Evolutionary conservation across 352 stramenopile species (phyloP).

Genomic region (Albugo laibachii): DNA sequence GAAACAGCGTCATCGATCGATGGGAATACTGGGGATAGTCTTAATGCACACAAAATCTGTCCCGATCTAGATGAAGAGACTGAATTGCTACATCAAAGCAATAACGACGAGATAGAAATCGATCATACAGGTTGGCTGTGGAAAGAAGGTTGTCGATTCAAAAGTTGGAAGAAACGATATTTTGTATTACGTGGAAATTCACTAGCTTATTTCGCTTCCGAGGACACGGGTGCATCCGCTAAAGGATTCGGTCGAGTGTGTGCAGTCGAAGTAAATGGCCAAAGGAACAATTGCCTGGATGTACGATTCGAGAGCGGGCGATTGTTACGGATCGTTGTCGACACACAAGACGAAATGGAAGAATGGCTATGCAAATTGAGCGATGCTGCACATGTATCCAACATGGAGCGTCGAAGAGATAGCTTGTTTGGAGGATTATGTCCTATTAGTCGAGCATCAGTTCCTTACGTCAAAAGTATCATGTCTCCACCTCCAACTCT

Average conservation of each 20-base stretch:
- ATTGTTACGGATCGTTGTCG: constrained; percentile 44
- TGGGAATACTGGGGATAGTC: background rate
- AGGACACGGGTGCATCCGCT: constrained; percentile 31
- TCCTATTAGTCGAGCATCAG: too few species aligned
- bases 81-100: too few species aligned
- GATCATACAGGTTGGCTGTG: constrained; percentile 52
- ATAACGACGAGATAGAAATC: constrained; percentile 5
- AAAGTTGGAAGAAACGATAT: constrained; percentile 72
- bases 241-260: constrained; percentile 69
- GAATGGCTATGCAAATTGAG: constrained; percentile 55
- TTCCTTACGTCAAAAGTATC: too few species aligned
- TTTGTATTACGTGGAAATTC: constrained; percentile 37
- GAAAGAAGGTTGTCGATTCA: constrained; percentile 76
- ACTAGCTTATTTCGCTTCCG: constrained; percentile 57
- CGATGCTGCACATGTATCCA: constrained; percentile 15
- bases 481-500: too few species aligned
- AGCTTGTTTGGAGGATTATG: too few species aligned
- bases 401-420: background rate
- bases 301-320: constrained; percentile 60
- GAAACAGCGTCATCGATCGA: background rate
- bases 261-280: constrained; percentile 48
- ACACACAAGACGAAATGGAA: constrained; percentile 45
- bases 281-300: constrained; percentile 35
- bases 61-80: too few species aligned
- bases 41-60: too few species aligned